phyloP scores from a whole-genome alignment of 2,329 filamentous ascomycete species.

The Thelonectria blattea region DNA sequence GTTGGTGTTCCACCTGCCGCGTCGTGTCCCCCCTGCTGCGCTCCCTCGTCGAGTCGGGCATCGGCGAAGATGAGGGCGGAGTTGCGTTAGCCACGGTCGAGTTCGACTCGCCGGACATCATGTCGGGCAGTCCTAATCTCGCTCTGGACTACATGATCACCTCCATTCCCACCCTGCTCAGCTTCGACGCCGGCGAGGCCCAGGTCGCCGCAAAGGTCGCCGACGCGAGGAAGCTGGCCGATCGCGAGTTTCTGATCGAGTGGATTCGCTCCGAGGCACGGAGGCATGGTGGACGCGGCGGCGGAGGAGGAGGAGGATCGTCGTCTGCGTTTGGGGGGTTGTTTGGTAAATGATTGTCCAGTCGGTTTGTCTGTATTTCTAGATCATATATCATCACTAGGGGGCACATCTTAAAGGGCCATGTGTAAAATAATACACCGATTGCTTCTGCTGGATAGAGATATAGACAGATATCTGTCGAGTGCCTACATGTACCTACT shows the following conservation, averaged over 20 bases:
- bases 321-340: slow-evolving; percentile 47
- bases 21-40: slow-evolving; percentile 55
- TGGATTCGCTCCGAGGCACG: slow-evolving; percentile 61
- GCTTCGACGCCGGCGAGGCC: slow-evolving; percentile 62
- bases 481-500: too few species aligned
- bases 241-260: slow-evolving; percentile 56
- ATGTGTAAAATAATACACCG: neutral
- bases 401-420: neutral
- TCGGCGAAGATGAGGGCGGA: slow-evolving; percentile 62
- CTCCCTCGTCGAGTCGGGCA: slow-evolving; percentile 55
- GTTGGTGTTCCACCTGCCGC: slow-evolving; percentile 62
- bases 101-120: slow-evolving; percentile 64
- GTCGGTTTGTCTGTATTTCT: neutral
- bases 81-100: slow-evolving; percentile 61
- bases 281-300: slow-evolving; percentile 52
- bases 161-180: slow-evolving; percentile 62
- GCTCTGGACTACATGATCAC: slow-evolving; percentile 64
- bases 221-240: slow-evolving; percentile 56
- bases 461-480: too few species aligned
- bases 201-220: slow-evolving; percentile 55
- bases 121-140: slow-evolving; percentile 49
- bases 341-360: slow-evolving; percentile 44
- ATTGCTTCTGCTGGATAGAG: too few species aligned
- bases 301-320: slow-evolving; percentile 45
- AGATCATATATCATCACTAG: neutral